These are phyloP conservation scores for Candida koratica DNA, from an alignment of 805 yeast genomes.

Conservation along the genomic window DNA sequence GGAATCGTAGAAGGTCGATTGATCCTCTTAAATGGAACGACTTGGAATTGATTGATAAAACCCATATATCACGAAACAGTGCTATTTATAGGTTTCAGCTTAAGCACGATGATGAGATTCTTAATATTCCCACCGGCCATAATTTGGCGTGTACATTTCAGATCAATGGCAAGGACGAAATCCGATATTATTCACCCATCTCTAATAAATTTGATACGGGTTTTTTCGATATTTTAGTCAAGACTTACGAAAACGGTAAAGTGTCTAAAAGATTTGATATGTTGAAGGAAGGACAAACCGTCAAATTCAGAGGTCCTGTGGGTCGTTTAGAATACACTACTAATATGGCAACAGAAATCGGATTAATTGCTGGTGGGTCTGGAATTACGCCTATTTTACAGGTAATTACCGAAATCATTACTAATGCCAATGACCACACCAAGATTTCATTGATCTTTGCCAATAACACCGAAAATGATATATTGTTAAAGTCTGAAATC, in stretches of 20 bases:
- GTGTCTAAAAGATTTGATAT: conserved; percentile 66
- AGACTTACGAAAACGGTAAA: conserved; percentile 67
- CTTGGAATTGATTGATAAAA: conserved; percentile 69
- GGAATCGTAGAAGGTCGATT: conserved; percentile 43
- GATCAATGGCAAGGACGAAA: conserved; percentile 48
- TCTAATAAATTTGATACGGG: conserved; percentile 68
- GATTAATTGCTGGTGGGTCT: conserved; percentile 79
- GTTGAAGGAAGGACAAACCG: conserved; percentile 60
- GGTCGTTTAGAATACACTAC: conserved; percentile 60
- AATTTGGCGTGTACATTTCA: conserved; percentile 59
- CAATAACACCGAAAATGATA: conserved; percentile 74
- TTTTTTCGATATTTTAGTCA: conserved; percentile 70
- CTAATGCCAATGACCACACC: conserved; percentile 64
- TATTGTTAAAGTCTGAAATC: conserved; percentile 64
- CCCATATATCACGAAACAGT: conserved; percentile 63
- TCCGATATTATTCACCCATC: conserved; percentile 74
- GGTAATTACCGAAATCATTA: conserved; percentile 65
- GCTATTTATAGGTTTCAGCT: conserved; percentile 74
- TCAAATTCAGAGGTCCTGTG: conserved; percentile 74
- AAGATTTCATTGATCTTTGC: conserved; percentile 62
- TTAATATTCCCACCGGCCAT: conserved; percentile 71
- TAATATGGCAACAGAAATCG: conserved; percentile 60
- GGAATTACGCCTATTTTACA: conserved; percentile 90
- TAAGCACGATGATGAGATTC: conserved; percentile 53
- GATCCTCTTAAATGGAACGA: conserved; percentile 54